Base-by-base conservation (phyloP, 2,329 filamentous ascomycete species). In the Karstenula rhodostoma region DNA sequence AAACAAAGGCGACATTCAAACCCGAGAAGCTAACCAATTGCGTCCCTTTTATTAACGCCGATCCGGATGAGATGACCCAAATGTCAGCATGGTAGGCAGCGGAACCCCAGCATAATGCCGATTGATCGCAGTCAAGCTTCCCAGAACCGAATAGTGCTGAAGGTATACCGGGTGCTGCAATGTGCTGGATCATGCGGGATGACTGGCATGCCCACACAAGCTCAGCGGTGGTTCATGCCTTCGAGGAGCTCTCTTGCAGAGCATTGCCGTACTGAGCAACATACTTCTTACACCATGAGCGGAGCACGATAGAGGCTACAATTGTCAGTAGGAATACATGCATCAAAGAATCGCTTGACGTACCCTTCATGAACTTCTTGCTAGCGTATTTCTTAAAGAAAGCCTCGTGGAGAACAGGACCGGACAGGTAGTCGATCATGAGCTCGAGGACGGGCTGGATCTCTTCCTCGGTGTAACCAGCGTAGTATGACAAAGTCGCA, bases 351-450 rank as follows among this genome's bases (percentile, higher is more conserved):
- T 2, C 33, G 23, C 35, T 23, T 37, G 40, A 58, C 86, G 81
- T 88, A 97, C 94, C 94, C 84, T 99, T 99, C 72, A 98, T 83
- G 82, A 98, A 99, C 82, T 97, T 97, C 85, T 98, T 99, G 87
- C 93, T 96, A 58, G 95, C 95, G 78, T 99, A 99, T 81, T 99
- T 99, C 87, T 96, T 97, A 86, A 97, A 98, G 85, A 99, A 97
- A 40, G 95, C 96, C 78, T 98, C 94, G 75, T 99, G 95, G 46
- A 90, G 87, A 56, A 97, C 91, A 27, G 94, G 95, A 13, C 92
- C 89, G 60, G 91, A 91, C 42, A 99, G 89, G 77, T 99, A 99
- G 79, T 99, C 94, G 63, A 99, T 89, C 94, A 99, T 97, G 62
- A 98, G 86, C 71, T 90, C 87, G 74, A 97, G 92, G 43, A 98